Evolutionary conservation across 2,329 filamentous ascomycete genomes (phyloP).

Genomic region (Colletotrichum sp.): DNA sequence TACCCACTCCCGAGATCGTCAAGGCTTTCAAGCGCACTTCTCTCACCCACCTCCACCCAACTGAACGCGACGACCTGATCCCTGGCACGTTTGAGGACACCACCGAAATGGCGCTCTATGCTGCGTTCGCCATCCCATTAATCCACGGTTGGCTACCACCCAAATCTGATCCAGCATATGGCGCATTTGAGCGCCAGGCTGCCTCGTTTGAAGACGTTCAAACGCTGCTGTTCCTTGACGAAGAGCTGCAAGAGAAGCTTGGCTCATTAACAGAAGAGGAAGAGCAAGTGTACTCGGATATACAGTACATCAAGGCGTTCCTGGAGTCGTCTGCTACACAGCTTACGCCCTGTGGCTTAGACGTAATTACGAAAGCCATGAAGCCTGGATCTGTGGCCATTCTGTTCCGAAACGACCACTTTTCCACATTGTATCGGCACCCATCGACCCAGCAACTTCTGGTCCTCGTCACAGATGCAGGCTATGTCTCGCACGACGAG

Average conservation of each 20-base stretch:
- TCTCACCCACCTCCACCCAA: constrained; percentile 56
- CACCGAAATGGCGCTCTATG: constrained; percentile 86
- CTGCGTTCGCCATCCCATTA: constrained; percentile 85
- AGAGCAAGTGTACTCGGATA: constrained; percentile 81
- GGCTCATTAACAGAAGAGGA: constrained; percentile 74
- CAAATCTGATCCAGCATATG: constrained; percentile 68
- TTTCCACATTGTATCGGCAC: constrained; percentile 91
- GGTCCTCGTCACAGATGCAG: constrained; percentile 89
- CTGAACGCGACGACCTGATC: constrained; percentile 51
- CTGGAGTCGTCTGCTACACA: constrained; percentile 84
- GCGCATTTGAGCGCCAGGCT: constrained; percentile 75
- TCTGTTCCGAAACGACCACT: constrained; percentile 96
- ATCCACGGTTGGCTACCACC: constrained; percentile 92
- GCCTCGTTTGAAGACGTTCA: constrained; percentile 92
- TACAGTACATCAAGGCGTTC: constrained; percentile 83
- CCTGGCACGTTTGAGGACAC: constrained; percentile 87
- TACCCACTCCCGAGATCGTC: constrained; percentile 59
- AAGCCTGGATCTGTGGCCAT: constrained; percentile 84
- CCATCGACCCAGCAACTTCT: constrained; percentile 77
- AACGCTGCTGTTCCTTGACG: constrained; percentile 84
- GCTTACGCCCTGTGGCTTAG: constrained; percentile 80
- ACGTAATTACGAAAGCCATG: constrained; percentile 73
- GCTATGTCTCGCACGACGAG: constrained; percentile 86
- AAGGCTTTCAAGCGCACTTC: constrained; percentile 56
- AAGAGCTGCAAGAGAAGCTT: constrained; percentile 85